phyloP scores from a whole-genome alignment of 2,329 filamentous ascomycete genomes.

The Fusarium goolgardi region DNA sequence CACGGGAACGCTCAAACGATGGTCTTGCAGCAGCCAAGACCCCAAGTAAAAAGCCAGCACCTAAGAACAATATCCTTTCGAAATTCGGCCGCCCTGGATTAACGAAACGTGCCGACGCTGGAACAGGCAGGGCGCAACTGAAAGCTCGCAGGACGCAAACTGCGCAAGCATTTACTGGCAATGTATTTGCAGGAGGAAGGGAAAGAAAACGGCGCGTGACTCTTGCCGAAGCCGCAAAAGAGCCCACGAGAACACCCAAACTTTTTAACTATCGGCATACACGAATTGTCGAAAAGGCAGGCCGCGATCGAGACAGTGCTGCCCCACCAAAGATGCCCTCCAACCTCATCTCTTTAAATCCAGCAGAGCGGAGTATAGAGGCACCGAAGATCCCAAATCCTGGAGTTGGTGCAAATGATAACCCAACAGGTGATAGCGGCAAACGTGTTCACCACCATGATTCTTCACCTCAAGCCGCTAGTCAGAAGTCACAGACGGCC shows the following conservation, averaged over 20 bases:
- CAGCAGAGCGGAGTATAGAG: constrained; percentile 25
- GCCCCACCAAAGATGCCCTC: constrained; percentile 53
- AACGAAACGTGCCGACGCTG: constrained; percentile 8
- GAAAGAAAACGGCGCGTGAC: constrained; percentile 51
- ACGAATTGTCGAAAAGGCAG: constrained; percentile 57
- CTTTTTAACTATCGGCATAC: constrained; percentile 53
- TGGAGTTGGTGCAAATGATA: constrained; percentile 27
- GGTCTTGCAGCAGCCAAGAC: constrained; percentile 1
- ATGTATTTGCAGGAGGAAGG: constrained; percentile 61
- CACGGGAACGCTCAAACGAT: constrained; percentile 8
- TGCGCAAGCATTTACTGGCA: constrained; percentile 43
- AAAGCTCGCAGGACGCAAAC: constrained; percentile 26
- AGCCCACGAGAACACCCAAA: constrained; percentile 56
- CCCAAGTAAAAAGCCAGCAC: constrained; percentile 10
- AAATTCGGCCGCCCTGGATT: constrained; percentile 22
- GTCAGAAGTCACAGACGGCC: not conserved
- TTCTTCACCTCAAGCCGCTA: not conserved
- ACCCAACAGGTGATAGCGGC: constrained; percentile 9
- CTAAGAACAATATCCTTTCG: constrained; percentile 11
- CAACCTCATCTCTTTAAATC: constrained; percentile 48
- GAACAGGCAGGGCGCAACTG: constrained; percentile 10
- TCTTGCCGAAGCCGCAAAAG: constrained; percentile 55
- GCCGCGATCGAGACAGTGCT: constrained; percentile 58
- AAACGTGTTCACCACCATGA: constrained; percentile 11
- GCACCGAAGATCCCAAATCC: not conserved